Evolutionary conservation across 495 filamentous ascomycete species (phyloP).

Genomic region (Articulospora tetracladia): DNA sequence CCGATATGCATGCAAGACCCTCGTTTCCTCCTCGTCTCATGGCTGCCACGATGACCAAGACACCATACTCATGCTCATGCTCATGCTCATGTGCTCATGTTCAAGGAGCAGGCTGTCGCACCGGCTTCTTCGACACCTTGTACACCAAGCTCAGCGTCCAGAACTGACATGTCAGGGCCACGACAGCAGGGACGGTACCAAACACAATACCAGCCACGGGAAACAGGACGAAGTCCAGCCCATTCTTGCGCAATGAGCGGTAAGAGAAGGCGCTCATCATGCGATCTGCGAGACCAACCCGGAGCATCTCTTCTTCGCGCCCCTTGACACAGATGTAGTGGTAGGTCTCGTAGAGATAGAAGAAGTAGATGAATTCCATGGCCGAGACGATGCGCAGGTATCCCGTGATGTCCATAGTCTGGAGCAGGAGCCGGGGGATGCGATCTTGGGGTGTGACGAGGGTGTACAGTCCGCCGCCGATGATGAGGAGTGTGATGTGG

Average conservation of each 20-base stretch:
- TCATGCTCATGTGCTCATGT: too few species aligned
- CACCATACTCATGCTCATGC: too few species aligned
- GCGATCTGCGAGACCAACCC: conserved; percentile 52
- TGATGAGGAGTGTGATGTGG: conserved; percentile 55
- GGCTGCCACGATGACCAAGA: too few species aligned
- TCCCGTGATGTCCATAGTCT: conserved; percentile 53
- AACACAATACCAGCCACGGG: conserved; percentile 59
- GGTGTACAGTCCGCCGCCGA: conserved; percentile 51
- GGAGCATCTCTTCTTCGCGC: conserved; percentile 59
- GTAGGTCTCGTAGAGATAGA: conserved; percentile 59
- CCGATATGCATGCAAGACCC: neutral
- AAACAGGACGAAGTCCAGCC: conserved; percentile 51
- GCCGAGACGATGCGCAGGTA: conserved; percentile 55
- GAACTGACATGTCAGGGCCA: conserved; percentile 63
- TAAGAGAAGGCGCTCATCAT: conserved; percentile 56
- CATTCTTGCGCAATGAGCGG: conserved; percentile 26
- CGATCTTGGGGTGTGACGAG: conserved; percentile 43
- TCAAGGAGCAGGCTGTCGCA: neutral
- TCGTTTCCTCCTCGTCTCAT: neutral
- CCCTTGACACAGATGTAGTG: conserved; percentile 47
- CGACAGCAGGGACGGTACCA: conserved; percentile 56
- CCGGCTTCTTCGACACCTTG: conserved; percentile 58
- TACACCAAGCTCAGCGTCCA: conserved; percentile 64
- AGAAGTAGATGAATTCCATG: conserved; percentile 53
- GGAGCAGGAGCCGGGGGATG: conserved; percentile 44